A percentile compares a stretch with the other conserved stretches of the same genome.
Evolutionary conservation across 768 basidiomycete species (phyloP).

Genomic region (Arthromyces matolae): DNA sequence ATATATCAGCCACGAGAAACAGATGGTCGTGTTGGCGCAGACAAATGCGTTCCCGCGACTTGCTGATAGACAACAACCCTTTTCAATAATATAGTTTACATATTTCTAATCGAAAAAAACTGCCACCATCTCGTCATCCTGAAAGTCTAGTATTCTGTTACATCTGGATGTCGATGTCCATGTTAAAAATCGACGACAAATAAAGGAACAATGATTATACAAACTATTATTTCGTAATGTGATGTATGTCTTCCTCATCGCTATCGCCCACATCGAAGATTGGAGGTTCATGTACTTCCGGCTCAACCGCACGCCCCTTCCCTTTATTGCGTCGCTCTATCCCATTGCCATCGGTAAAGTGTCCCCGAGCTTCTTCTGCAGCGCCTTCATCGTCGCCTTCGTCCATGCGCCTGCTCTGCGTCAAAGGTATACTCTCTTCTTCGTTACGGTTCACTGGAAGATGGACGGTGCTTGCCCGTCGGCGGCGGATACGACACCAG

Average conservation of each 20-base stretch:
- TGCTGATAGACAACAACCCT: constrained; percentile 58
- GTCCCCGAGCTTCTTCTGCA: constrained; percentile 27
- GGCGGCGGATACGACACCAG: constrained; percentile 74
- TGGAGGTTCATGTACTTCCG: constrained; percentile 29
- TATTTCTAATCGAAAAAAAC: background rate
- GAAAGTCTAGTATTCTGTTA: no score
- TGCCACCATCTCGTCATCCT: background rate
- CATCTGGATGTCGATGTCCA: no score
- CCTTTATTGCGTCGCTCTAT: constrained; percentile 36
- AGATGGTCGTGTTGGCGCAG: constrained; percentile 86
- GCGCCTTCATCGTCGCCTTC: constrained; percentile 31
- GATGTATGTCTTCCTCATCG: constrained; percentile 43
- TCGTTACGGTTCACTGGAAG: constrained; percentile 32
- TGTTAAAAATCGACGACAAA: background rate
- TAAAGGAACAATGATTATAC: constrained; percentile 2
- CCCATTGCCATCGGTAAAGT: constrained; percentile 8
- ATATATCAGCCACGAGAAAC: constrained; percentile 94
- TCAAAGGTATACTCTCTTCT: constrained; percentile 75
- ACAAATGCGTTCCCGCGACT: constrained; percentile 78
- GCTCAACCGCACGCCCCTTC: constrained; percentile 41
- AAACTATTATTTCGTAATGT: constrained; percentile 2
- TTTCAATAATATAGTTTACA: constrained; percentile 29
- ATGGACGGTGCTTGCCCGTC: constrained; percentile 40
- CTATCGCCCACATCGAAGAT: constrained; percentile 60
- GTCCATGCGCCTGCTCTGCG: constrained; percentile 40